Conservation (phyloP, 169 alveolate genomes). For the Plasmodium adleri region DNA sequence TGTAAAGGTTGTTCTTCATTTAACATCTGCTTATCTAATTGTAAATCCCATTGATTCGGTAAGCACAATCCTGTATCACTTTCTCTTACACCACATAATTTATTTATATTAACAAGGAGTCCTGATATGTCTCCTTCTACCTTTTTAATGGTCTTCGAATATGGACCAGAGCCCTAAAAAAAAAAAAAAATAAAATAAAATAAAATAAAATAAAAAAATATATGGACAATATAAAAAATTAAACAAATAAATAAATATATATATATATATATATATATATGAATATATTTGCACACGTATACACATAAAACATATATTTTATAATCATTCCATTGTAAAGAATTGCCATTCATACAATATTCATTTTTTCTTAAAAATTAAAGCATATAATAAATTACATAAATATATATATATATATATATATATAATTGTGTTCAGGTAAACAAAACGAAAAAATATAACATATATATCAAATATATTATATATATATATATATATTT, state of each 20-base stretch:
- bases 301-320: too few species aligned
- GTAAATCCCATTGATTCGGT: slow-evolving; percentile 99
- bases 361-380: too few species aligned
- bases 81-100: slow-evolving; percentile 94
- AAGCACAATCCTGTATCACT: slow-evolving; percentile 99
- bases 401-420: too few species aligned
- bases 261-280: neutral
- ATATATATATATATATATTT: neutral
- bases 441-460: neutral
- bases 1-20: slow-evolving; percentile 97
- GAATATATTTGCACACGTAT: neutral
- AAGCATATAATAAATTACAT: too few species aligned
- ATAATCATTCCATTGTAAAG: too few species aligned
- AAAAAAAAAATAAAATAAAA: too few species aligned
- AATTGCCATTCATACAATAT: too few species aligned
- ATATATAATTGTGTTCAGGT: neutral
- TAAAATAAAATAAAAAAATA: neutral
- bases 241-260: neutral
- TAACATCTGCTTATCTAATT: slow-evolving; percentile 96
- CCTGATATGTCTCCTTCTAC: slow-evolving; percentile 85
- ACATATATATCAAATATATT: neutral
- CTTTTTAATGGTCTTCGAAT: slow-evolving; percentile 80
- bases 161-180: slow-evolving; percentile 87
- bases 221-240: neutral
- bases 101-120: slow-evolving; percentile 81